phyloP scores from a whole-genome alignment of 805 yeast genomes.

The Novakomyces olei region DNA sequence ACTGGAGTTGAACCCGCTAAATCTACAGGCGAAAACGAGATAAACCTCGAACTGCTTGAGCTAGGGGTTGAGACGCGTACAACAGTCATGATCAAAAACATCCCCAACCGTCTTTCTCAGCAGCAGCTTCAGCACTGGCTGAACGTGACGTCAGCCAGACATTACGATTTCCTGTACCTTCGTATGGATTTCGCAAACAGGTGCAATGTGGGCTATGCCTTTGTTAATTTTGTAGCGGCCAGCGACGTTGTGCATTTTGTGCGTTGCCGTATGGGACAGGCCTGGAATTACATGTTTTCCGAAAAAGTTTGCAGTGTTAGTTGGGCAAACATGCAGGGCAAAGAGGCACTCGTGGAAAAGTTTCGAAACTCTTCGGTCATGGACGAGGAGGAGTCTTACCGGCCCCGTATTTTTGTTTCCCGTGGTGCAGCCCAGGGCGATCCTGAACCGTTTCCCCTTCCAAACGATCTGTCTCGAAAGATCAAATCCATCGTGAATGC shows the following conservation, averaged over 20 bases:
- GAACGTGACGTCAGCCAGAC: conserved; percentile 22
- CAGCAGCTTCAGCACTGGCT: conserved; percentile 24
- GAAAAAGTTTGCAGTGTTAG: conserved; percentile 30
- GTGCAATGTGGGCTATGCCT: conserved; percentile 37
- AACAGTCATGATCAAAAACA: conserved; percentile 32
- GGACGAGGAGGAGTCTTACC: conserved; percentile 25
- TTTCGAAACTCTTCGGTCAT: conserved; percentile 30
- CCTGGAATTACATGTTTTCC: conserved; percentile 27
- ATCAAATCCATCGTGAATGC: conserved; percentile 16
- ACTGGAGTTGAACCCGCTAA: too few species aligned
- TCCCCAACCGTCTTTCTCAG: conserved; percentile 30
- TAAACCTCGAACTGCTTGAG: too few species aligned
- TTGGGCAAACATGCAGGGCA: conserved; percentile 32
- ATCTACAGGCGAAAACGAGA: too few species aligned
- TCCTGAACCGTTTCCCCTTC: conserved; percentile 23
- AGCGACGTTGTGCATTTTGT: conserved; percentile 25
- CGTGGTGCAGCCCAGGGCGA: conserved; percentile 23
- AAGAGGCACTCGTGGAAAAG: conserved; percentile 22
- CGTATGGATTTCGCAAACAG: conserved; percentile 30
- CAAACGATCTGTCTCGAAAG: conserved; percentile 16
- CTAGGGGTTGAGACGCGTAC: conserved; percentile 24
- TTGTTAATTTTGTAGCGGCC: conserved; percentile 27
- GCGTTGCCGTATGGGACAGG: conserved; percentile 23
- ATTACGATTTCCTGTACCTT: conserved; percentile 17
- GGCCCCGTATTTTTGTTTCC: conserved; percentile 27